Percentiles rank a stretch among this genome's conserved stretches.
Evolutionary conservation across 2,329 filamentous ascomycete genomes (phyloP).

Genomic region (Calonectria montana): DNA sequence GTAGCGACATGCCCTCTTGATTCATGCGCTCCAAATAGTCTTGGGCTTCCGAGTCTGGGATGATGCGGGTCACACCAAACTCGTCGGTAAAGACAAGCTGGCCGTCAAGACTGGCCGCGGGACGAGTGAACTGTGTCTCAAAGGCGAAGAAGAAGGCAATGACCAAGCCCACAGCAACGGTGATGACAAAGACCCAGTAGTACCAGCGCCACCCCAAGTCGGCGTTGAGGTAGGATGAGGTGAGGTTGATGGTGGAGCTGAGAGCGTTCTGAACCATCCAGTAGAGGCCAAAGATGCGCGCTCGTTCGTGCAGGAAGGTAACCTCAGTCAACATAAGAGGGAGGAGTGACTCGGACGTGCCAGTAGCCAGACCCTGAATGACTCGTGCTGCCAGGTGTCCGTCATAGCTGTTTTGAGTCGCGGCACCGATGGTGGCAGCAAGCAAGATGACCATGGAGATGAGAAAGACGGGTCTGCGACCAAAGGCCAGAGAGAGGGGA

Average conservation of each 20-base stretch:
- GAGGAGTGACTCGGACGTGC: conserved; percentile 10
- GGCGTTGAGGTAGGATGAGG: neutral
- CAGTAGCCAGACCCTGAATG: neutral
- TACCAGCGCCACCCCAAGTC: conserved; percentile 17
- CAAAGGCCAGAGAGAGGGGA: neutral
- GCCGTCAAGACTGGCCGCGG: conserved; percentile 5
- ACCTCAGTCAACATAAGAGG: conserved; percentile 16
- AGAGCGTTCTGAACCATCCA: conserved; percentile 14
- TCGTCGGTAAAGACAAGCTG: conserved; percentile 1
- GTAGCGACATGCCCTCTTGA: neutral
- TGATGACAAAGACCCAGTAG: conserved; percentile 20
- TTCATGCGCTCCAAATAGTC: neutral
- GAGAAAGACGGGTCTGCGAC: neutral
- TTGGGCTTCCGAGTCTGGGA: neutral
- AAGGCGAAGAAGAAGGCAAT: conserved; percentile 10
- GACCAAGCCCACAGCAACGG: conserved; percentile 10
- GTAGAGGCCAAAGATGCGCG: conserved; percentile 7
- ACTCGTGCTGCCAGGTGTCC: neutral
- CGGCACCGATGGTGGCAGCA: neutral
- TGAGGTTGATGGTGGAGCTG: conserved; percentile 13
- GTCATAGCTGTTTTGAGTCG: neutral
- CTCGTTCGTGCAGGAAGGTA: conserved; percentile 13
- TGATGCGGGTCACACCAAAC: neutral
- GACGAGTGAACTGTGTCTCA: conserved; percentile 12
- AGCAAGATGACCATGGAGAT: neutral